Percentiles rank a stretch among this genome's conserved stretches.
Conservation (phyloP, 2,329 filamentous ascomycete genomes). For the Fusarium cicatricum region DNA sequence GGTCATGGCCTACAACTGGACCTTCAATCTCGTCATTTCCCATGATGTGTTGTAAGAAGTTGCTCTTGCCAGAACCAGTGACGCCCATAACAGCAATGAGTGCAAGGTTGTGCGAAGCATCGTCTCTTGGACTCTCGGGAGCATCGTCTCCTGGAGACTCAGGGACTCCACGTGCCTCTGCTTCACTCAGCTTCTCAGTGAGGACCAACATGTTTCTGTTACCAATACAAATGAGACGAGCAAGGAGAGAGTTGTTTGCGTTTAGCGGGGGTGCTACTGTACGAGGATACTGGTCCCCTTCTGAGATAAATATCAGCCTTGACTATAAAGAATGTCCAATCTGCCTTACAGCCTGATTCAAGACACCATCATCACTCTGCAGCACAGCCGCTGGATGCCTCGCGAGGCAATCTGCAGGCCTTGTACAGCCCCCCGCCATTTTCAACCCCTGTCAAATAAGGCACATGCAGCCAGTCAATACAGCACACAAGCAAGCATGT, state of each 20-base stretch:
- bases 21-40: background rate
- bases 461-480: too few relatives aligned
- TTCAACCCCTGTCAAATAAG: too few relatives aligned
- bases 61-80: slow-evolving; percentile 5
- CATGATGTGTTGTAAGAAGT: background rate
- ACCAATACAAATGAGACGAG: background rate
- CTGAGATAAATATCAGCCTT: too few relatives aligned
- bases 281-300: background rate
- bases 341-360: background rate
- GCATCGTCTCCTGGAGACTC: background rate
- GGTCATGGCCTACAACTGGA: background rate
- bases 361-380: background rate
- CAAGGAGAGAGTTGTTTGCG: background rate
- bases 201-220: background rate
- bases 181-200: background rate
- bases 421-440: too few relatives aligned
- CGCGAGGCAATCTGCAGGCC: background rate
- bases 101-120: background rate
- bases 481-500: too few relatives aligned
- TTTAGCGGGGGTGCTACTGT: background rate
- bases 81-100: slow-evolving; percentile 7
- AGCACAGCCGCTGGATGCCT: background rate
- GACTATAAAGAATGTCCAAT: background rate
- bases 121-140: background rate
- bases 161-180: too few relatives aligned